phyloP scores from a whole-genome alignment of 148 eudicot species.

The Rhododendron ferrugineum region DNA sequence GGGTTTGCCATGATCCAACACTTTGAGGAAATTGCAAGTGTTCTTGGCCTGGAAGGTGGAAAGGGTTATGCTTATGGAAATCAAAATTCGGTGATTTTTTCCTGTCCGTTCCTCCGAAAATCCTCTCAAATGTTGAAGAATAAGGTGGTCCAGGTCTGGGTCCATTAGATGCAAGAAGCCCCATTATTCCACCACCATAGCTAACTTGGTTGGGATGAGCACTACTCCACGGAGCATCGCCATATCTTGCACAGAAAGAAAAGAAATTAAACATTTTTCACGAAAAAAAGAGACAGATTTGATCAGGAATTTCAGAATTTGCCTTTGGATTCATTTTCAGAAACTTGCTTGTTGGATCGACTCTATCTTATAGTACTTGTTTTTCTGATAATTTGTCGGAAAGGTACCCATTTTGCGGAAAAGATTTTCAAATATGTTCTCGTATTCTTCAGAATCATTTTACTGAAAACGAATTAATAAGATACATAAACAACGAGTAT shows the following conservation, averaged over 20 bases:
- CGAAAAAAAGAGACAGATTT: not conserved
- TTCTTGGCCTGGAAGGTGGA: slow-evolving; percentile 8
- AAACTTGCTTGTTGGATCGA: not conserved
- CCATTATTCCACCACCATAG: slow-evolving; percentile 15
- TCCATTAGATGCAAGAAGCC: slow-evolving; percentile 2
- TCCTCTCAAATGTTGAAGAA: slow-evolving; percentile 14
- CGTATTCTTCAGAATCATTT: not conserved
- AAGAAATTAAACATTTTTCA: not conserved
- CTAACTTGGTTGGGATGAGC: slow-evolving; percentile 1
- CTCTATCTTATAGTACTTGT: not conserved
- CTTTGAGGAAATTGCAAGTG: slow-evolving; percentile 1
- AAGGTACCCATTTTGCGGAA: not conserved
- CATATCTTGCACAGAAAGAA: slow-evolving; percentile 13
- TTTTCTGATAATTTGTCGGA: not conserved
- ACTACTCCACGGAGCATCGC: slow-evolving; percentile 18
- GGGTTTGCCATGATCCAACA: not conserved
- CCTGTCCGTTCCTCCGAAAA: not conserved
- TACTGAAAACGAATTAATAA: not conserved
- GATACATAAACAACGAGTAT: not conserved
- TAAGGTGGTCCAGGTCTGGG: slow-evolving; percentile 7
- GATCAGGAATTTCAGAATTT: not conserved
- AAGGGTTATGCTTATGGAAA: slow-evolving; percentile 7
- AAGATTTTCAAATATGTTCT: not conserved
- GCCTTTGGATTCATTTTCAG: not conserved
- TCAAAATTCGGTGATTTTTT: not conserved